Conservation (phyloP, 108 stramenopile species). For the Cyclotella kingstonii region DNA sequence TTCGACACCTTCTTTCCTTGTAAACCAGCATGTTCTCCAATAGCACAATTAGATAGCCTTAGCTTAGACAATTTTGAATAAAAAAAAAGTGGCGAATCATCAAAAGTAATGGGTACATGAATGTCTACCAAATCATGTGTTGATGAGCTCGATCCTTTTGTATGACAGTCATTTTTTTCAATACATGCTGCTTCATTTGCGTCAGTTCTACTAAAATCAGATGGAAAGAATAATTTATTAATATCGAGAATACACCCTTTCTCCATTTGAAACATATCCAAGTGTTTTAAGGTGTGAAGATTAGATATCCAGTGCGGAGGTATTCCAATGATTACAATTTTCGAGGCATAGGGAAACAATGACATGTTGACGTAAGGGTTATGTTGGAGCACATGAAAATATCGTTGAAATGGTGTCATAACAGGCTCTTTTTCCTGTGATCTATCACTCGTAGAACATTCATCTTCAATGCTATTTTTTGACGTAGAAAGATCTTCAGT, state of each 20-base stretch:
- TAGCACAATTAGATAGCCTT: constrained; percentile 52
- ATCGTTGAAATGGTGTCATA: constrained; percentile 32
- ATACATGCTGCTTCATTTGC: no score
- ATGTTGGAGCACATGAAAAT: constrained; percentile 41
- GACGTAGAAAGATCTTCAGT: constrained; percentile 18
- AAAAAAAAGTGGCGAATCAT: constrained; percentile 1
- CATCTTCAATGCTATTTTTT: constrained; percentile 21
- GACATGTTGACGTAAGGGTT: constrained; percentile 58
- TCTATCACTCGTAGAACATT: constrained; percentile 11
- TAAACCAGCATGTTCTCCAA: constrained; percentile 60
- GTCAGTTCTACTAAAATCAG: constrained; percentile 20
- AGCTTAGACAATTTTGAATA: constrained; percentile 55
- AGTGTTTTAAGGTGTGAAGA: constrained; percentile 42
- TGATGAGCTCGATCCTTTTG: no score
- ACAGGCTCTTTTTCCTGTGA: constrained; percentile 4
- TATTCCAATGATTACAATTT: constrained; percentile 67
- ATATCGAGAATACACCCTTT: constrained; percentile 56
- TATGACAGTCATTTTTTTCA: no score
- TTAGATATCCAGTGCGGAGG: constrained; percentile 63
- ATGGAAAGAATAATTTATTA: constrained; percentile 43
- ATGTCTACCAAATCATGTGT: no score
- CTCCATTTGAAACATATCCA: constrained; percentile 67
- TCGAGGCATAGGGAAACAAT: constrained; percentile 62
- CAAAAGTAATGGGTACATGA: no score
- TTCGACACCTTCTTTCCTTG: constrained; percentile 18